Base-by-base conservation (phyloP, 805 yeast species). In the Saturnispora sekii region DNA sequence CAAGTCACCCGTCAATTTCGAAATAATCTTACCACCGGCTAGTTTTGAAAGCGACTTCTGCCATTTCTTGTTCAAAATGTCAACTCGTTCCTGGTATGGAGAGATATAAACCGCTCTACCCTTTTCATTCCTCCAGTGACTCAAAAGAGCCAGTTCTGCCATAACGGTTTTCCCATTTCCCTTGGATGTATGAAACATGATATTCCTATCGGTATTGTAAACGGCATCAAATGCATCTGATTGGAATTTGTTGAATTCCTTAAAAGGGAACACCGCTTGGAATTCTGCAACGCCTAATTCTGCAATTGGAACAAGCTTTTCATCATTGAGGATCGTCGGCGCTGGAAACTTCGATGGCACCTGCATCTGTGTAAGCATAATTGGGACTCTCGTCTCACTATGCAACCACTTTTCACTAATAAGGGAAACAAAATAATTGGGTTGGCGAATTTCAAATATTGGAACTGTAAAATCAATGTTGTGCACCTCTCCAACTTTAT, bases 371-470 rank as follows among this genome's bases (percentile, higher is more conserved):
- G 68, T 64, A 48, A 86, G 63, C 45, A 77, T 61, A 1, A 87
- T 67, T 0, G 96, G 85, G 1, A 73, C 58, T 48, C 73, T 75
- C 49, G 72, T 67, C 45, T 76, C 84, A 46, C 87, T 77, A 49
- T 85, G 89, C 4, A 88, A 63, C 98, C 97, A 93, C 48, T 71
- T 76, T 47, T 89, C 95, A 46, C 95, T 86, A 2, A 83, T 62
- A 10, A 89, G 60, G 0, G 82, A 69, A 4, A 88, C 72, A 60
- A 83, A 86, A 51, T 82, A 79, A 52, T 77, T 80, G 0, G 96
- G 96, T 32, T 72, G 74, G 2, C 60, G 38, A 1, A 89, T 84
- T 5, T 74, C 78, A 4, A 64, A 45, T 0, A 80, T 46, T 0
- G 83, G 76, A 3, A 89, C 75, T 0, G 84, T 72, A 51, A 87